Percentiles rank a stretch among this genome's conserved stretches.
Conservation (phyloP, 2,329 filamentous ascomycete genomes). For the Venturia aucupariae region DNA sequence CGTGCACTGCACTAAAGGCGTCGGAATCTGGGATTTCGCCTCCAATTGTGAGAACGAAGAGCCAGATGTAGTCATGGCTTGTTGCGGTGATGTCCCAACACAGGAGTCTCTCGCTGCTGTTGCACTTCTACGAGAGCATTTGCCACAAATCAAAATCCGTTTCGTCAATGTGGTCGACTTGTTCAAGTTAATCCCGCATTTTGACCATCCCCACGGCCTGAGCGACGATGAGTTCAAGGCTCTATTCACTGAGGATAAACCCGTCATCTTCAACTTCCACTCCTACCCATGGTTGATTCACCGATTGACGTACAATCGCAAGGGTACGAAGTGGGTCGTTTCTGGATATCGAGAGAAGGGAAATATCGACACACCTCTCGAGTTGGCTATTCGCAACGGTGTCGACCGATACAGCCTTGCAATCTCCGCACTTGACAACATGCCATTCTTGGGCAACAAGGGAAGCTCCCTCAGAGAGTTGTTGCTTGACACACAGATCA, state of each 20-base stretch:
- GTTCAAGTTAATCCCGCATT: constrained; percentile 65
- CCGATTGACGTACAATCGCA: constrained; percentile 65
- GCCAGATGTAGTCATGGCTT: constrained; percentile 68
- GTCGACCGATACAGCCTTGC: constrained; percentile 70
- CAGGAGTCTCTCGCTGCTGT: constrained; percentile 67
- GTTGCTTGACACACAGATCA: constrained; percentile 56
- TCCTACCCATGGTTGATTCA: constrained; percentile 74
- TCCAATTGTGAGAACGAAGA: constrained; percentile 59
- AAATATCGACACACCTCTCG: constrained; percentile 73
- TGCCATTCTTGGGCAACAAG: constrained; percentile 53
- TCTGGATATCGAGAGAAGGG: constrained; percentile 74
- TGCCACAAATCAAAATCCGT: constrained; percentile 65
- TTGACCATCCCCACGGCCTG: constrained; percentile 65
- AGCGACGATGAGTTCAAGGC: constrained; percentile 55
- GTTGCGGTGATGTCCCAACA: constrained; percentile 65
- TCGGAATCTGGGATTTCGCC: constrained; percentile 70
- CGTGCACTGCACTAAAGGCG: constrained; percentile 68
- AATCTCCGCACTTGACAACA: constrained; percentile 65
- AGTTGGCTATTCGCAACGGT: constrained; percentile 67
- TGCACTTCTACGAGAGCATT: constrained; percentile 59
- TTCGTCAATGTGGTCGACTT: constrained; percentile 75
- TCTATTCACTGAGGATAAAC: constrained; percentile 63
- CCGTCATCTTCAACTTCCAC: constrained; percentile 78
- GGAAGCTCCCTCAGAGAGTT: constrained; percentile 53
- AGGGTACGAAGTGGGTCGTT: constrained; percentile 60